Evolutionary conservation across 2,329 filamentous ascomycete genomes (phyloP).

Genomic region (Knufia fluminis): DNA sequence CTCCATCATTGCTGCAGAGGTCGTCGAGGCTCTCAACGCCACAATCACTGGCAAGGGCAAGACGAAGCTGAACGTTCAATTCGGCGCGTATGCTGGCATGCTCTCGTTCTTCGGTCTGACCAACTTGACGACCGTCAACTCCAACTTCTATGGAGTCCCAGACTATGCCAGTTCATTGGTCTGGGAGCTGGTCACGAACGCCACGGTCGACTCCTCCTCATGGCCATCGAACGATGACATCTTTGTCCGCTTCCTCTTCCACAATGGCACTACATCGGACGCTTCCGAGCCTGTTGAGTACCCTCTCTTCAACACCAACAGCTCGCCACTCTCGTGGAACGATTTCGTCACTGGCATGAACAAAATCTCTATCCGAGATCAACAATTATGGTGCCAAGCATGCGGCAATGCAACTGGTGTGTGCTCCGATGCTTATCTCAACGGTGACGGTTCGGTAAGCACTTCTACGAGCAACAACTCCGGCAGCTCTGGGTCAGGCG

Average conservation of each 20-base stretch:
- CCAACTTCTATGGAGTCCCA: slow-evolving; percentile 65
- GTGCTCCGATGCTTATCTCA: slow-evolving; percentile 45
- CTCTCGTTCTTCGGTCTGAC: slow-evolving; percentile 53
- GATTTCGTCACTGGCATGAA: slow-evolving; percentile 57
- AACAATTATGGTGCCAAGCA: slow-evolving; percentile 59
- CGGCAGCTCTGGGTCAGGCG: slow-evolving; percentile 26
- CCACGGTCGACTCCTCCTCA: slow-evolving; percentile 22
- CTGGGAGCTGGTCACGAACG: slow-evolving; percentile 61
- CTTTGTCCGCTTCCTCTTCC: slow-evolving; percentile 53
- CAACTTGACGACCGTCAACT: slow-evolving; percentile 40
- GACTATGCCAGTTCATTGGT: slow-evolving; percentile 75
- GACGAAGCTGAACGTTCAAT: slow-evolving; percentile 43
- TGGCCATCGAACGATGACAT: slow-evolving; percentile 43
- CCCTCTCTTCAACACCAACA: slow-evolving; percentile 51
- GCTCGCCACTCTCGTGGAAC: slow-evolving; percentile 54
- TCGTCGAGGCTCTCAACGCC: slow-evolving; percentile 40
- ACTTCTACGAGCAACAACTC: slow-evolving; percentile 15
- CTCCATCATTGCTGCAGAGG: slow-evolving; percentile 56
- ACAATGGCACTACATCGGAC: slow-evolving; percentile 49
- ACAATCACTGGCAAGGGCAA: slow-evolving; percentile 32
- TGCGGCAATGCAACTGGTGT: slow-evolving; percentile 64
- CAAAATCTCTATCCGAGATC: slow-evolving; percentile 57
- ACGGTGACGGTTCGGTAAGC: slow-evolving; percentile 23
- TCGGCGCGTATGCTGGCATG: slow-evolving; percentile 54
- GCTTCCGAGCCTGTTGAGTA: slow-evolving; percentile 40